Evolutionary conservation across 2,329 filamentous ascomycete genomes (phyloP), one percentile per base, ranked within the genome.

Genomic region (Fusarium illudens): DNA sequence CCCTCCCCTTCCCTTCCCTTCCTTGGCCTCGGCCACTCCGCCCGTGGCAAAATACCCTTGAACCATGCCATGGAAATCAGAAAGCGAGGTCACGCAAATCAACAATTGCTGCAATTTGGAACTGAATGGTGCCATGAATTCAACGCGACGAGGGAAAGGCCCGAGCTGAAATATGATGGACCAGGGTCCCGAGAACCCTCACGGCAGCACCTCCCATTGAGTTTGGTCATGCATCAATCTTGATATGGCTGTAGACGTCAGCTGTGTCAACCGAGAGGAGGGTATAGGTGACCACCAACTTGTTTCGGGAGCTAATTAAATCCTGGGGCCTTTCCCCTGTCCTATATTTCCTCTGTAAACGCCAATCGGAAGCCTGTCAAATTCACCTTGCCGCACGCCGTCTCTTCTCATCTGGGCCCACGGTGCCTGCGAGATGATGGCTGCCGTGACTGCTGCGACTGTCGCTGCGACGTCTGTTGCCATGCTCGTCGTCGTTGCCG

Each of bases 371-470:
- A 68, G 51, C 53, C 51, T 58, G 54, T 66, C 44, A 65, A 69
- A 60, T 67, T 69, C 58, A 66, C 30, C 54, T 29, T 32, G 33
- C 22, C 48, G 48, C 32, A 60, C 17, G 33, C 22, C 37, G 39
- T 44, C 39, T 27, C 46, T 34, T 17, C 56, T 75, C 67, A 77
- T 51, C 79, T 78, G 51, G 79, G 71, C 52, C 74, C 74, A 30
- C 79, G 79, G 20, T 74, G 76, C 60, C 78, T 83, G 48, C 78
- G 77, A 34, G 81, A 83, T 49, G 77, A 44, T 84, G 80, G 68
- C 82, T 85, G 17, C 71, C 71, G 48, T 84, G 80, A 70, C 83
- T 86, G 65, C 78, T 81, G 42, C 80, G 81, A 58, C 83, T 86
- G 9, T 80, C 82, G 64, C 84, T 87, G 37, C 84, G 82, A 39